Evolutionary conservation across 108 stramenopile genomes (phyloP).

Genomic region (Nitzschia sp.): DNA sequence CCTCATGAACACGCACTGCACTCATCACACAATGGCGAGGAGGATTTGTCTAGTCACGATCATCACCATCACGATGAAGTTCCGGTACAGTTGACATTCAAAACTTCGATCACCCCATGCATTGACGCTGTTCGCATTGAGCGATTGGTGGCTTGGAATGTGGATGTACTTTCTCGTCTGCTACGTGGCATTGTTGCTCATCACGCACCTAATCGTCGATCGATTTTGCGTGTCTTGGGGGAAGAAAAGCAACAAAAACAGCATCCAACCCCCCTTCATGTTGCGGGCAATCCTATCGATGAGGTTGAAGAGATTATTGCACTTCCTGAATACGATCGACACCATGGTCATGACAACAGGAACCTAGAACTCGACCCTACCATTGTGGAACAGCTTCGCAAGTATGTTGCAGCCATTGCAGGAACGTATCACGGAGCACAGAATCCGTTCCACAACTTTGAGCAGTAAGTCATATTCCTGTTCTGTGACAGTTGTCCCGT

Average conservation of each 20-base stretch:
- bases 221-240: too few relatives aligned
- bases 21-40: too few relatives aligned
- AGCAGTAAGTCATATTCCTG: conserved; percentile 32
- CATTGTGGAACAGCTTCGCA: background rate
- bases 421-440: background rate
- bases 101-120: too few relatives aligned
- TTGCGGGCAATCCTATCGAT: conserved; percentile 8
- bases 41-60: too few relatives aligned
- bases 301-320: conserved; percentile 38
- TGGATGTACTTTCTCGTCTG: conserved; percentile 1
- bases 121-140: background rate
- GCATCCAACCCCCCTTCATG: too few relatives aligned
- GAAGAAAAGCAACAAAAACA: too few relatives aligned
- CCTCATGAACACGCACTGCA: too few relatives aligned
- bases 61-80: too few relatives aligned
- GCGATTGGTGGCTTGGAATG: conserved; percentile 15
- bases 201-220: too few relatives aligned
- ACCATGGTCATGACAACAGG: background rate
- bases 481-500: too few relatives aligned
- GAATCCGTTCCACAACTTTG: conserved; percentile 68
- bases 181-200: background rate
- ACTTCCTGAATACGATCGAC: conserved; percentile 22
- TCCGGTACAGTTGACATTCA: too few relatives aligned
- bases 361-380: background rate
- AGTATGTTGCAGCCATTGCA: conserved; percentile 2